Percentiles rank a stretch among this genome's conserved stretches.
Conservation (phyloP, 805 yeast genomes). For the Nakazawaea pomicola region DNA sequence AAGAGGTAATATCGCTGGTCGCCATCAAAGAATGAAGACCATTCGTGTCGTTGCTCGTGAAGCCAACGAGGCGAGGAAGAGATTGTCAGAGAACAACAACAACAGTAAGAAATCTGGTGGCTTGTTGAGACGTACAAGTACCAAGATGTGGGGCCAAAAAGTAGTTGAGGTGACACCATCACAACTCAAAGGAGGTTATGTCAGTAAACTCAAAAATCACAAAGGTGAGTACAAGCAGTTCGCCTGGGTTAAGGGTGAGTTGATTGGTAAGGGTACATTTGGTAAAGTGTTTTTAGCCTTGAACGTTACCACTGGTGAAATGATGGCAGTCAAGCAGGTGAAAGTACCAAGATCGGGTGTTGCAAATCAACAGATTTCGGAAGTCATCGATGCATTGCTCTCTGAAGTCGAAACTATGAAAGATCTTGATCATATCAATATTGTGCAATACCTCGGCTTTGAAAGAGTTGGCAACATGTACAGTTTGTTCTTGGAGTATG, state of each 20-base stretch:
- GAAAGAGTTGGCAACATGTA: conserved; percentile 71
- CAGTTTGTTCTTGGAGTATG: conserved; percentile 89
- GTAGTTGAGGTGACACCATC: conserved; percentile 86
- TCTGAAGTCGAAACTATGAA: conserved; percentile 93
- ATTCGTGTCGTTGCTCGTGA: conserved; percentile 92
- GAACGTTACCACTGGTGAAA: conserved; percentile 94
- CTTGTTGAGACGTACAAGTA: conserved; percentile 67
- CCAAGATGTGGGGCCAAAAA: conserved; percentile 97
- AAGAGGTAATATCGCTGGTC: conserved; percentile 17
- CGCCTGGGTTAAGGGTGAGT: conserved; percentile 97
- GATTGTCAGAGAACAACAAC: conserved; percentile 20
- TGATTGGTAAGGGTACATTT: conserved; percentile 94
- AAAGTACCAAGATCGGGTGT: conserved; percentile 37
- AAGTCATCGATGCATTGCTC: conserved; percentile 74
- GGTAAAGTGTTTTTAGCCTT: conserved; percentile 90
- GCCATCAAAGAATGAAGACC: conserved; percentile 72
- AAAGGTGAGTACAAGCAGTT: conserved; percentile 76
- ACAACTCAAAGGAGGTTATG: conserved; percentile 56
- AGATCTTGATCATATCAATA: conserved; percentile 88
- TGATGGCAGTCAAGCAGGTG: conserved; percentile 98
- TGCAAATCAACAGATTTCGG: conserved; percentile 41
- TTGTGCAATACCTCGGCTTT: conserved; percentile 94
- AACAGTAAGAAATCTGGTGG: conserved; percentile 17
- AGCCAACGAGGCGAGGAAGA: conserved; percentile 62
- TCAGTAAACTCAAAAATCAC: conserved; percentile 59